These are phyloP conservation scores for Colletotrichum cuscutae DNA, from an alignment of 2,329 filamentous ascomycete genomes.

Conservation along the genomic window DNA sequence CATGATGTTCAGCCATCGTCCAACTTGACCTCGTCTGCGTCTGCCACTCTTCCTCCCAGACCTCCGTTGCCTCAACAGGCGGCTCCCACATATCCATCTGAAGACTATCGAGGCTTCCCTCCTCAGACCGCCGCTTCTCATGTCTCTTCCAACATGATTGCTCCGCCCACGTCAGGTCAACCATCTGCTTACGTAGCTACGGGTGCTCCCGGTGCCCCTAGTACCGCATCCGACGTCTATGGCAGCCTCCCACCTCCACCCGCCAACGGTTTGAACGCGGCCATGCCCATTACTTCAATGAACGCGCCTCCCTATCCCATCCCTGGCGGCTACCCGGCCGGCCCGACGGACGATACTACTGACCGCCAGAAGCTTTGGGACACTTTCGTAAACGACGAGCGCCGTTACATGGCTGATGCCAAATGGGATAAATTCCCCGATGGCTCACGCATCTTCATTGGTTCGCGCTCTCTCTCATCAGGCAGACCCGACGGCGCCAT, in stretches of 20 bases:
- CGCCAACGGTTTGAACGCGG: slow-evolving; percentile 42
- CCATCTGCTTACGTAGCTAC: slow-evolving; percentile 46
- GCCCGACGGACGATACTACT: slow-evolving; percentile 46
- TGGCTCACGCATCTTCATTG: slow-evolving; percentile 83
- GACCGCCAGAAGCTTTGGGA: slow-evolving; percentile 76
- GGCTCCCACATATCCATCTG: slow-evolving; percentile 47
- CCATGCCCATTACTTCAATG: slow-evolving; percentile 42
- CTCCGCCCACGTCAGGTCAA: slow-evolving; percentile 46
- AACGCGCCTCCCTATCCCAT: slow-evolving; percentile 46
- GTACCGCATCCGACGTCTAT: slow-evolving; percentile 44
- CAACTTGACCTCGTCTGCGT: slow-evolving; percentile 44
- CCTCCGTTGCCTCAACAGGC: slow-evolving; percentile 53
- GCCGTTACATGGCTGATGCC: slow-evolving; percentile 79
- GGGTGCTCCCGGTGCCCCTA: slow-evolving; percentile 42
- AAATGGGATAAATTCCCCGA: slow-evolving; percentile 85
- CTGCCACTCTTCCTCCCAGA: slow-evolving; percentile 58
- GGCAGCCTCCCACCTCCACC: slow-evolving; percentile 44
- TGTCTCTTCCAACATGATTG: slow-evolving; percentile 39
- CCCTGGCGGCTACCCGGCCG: slow-evolving; percentile 41
- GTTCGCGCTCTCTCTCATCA: slow-evolving; percentile 58
- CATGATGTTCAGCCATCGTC: slow-evolving; percentile 25
- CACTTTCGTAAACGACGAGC: slow-evolving; percentile 77
- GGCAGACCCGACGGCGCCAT: slow-evolving; percentile 36
- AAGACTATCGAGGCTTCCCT: slow-evolving; percentile 42
- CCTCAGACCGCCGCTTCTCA: slow-evolving; percentile 46